phyloP scores from a whole-genome alignment of 805 yeast species.

The Ogataea populi-albae region DNA sequence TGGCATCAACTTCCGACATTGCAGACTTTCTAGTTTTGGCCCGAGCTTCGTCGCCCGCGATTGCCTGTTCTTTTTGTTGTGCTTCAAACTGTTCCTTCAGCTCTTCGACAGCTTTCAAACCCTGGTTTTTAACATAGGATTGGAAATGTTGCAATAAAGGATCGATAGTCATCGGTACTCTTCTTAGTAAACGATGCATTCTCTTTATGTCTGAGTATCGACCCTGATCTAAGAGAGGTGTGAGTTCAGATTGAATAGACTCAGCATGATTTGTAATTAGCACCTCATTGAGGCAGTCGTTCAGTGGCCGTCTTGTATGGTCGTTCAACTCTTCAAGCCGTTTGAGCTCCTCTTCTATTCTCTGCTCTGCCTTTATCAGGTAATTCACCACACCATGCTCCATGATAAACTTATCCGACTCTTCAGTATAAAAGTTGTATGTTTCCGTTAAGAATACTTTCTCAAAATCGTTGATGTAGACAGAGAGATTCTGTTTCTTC shows the following conservation, averaged over 20 bases:
- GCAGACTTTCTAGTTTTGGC: constrained; percentile 35
- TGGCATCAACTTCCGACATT: constrained; percentile 54
- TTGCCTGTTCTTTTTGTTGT: constrained; percentile 21
- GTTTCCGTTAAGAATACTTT: constrained; percentile 70
- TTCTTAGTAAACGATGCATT: constrained; percentile 69
- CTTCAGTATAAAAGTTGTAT: constrained; percentile 60
- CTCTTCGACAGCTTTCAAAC: constrained; percentile 58
- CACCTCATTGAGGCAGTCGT: constrained; percentile 70
- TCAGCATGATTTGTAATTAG: constrained; percentile 78
- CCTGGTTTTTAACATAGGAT: constrained; percentile 65
- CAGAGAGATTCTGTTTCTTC: constrained; percentile 77
- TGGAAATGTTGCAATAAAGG: constrained; percentile 75
- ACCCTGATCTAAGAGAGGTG: constrained; percentile 68
- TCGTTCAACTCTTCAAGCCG: constrained; percentile 79
- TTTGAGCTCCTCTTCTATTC: constrained; percentile 80
- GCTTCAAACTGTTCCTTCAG: constrained; percentile 35
- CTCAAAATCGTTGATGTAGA: constrained; percentile 81
- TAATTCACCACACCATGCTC: constrained; percentile 86
- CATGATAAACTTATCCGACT: constrained; percentile 62
- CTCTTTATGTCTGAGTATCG: constrained; percentile 71
- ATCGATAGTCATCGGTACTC: constrained; percentile 76
- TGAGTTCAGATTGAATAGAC: constrained; percentile 73
- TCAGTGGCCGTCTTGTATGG: constrained; percentile 74
- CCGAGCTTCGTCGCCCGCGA: constrained; percentile 8
- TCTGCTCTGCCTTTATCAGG: constrained; percentile 77